Evolutionary conservation across 2,329 filamentous ascomycete species (phyloP).

Genomic region (Teratosphaeria destructans): DNA sequence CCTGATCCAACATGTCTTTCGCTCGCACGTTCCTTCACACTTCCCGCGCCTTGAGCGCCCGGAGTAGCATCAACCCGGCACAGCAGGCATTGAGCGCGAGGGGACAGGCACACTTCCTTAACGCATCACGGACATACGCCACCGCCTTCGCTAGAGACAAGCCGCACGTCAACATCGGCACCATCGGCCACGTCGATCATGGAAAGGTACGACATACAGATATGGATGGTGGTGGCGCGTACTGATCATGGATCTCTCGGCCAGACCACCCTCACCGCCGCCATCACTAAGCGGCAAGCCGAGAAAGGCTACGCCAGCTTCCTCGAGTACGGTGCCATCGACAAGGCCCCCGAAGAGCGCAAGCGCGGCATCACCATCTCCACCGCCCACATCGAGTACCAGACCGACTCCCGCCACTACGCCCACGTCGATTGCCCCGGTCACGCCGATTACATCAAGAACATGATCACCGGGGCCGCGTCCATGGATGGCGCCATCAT

Average conservation of each 20-base stretch:
- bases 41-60: slow-evolving; percentile 62
- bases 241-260: neutral
- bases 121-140: slow-evolving; percentile 50
- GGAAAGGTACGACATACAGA: slow-evolving; percentile 61
- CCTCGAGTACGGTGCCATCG: slow-evolving; percentile 94
- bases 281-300: slow-evolving; percentile 96
- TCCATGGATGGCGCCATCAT: slow-evolving; percentile 99
- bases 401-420: slow-evolving; percentile 89
- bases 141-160: slow-evolving; percentile 74
- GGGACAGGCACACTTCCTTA: slow-evolving; percentile 54
- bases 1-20: slow-evolving; percentile 50
- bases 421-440: slow-evolving; percentile 99
- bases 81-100: slow-evolving; percentile 57
- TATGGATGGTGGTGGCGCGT: neutral
- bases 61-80: slow-evolving; percentile 59
- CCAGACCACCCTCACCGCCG: slow-evolving; percentile 92
- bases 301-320: slow-evolving; percentile 90
- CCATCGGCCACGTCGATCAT: slow-evolving; percentile 99
- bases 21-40: slow-evolving; percentile 76
- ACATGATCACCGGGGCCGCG: slow-evolving; percentile 99
- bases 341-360: slow-evolving; percentile 98
- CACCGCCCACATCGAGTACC: slow-evolving; percentile 96
- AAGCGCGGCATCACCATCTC: slow-evolving; percentile 99
- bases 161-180: slow-evolving; percentile 98
- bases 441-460: slow-evolving; percentile 99